Evolutionary conservation across 805 yeast genomes (phyloP).

Genomic region (Sugiyamaella smithiae): DNA sequence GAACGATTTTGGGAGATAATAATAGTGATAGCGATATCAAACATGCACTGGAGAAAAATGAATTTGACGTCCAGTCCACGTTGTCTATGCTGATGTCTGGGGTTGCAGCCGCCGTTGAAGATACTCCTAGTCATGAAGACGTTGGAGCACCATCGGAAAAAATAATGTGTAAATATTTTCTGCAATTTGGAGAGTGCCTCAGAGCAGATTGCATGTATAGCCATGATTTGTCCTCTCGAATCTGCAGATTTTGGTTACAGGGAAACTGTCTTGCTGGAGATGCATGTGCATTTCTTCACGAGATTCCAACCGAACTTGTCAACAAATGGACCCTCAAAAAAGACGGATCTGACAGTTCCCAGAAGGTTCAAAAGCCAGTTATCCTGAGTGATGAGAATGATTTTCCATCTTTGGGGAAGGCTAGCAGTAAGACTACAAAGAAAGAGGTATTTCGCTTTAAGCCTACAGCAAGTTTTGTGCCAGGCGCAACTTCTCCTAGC

Average conservation of each 20-base stretch:
- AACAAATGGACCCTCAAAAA: constrained; percentile 11
- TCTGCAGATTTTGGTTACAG: constrained; percentile 48
- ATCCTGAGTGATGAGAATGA: constrained; percentile 23
- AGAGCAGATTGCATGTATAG: constrained; percentile 46
- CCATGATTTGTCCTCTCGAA: constrained; percentile 43
- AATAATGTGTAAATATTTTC: constrained; percentile 41
- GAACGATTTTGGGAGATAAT: constrained; percentile 34
- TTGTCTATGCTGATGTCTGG: constrained; percentile 24
- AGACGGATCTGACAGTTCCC: constrained; percentile 3
- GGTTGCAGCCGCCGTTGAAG: background rate
- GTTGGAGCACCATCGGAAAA: constrained; percentile 22
- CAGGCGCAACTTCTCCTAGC: constrained; percentile 3
- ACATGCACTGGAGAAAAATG: constrained; percentile 37
- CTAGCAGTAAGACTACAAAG: background rate
- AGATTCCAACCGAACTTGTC: constrained; percentile 32
- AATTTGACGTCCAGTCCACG: constrained; percentile 35
- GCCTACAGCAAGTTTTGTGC: constrained; percentile 15
- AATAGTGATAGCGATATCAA: constrained; percentile 37
- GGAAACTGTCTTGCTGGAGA: constrained; percentile 45
- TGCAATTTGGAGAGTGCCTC: constrained; percentile 42
- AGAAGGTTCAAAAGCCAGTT: constrained; percentile 16
- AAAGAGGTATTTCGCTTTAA: constrained; percentile 12
- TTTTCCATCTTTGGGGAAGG: constrained; percentile 25
- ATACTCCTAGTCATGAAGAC: background rate
- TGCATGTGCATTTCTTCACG: constrained; percentile 41